Conservation (phyloP, 352 stramenopile genomes). For the Pythium catenulatum region DNA sequence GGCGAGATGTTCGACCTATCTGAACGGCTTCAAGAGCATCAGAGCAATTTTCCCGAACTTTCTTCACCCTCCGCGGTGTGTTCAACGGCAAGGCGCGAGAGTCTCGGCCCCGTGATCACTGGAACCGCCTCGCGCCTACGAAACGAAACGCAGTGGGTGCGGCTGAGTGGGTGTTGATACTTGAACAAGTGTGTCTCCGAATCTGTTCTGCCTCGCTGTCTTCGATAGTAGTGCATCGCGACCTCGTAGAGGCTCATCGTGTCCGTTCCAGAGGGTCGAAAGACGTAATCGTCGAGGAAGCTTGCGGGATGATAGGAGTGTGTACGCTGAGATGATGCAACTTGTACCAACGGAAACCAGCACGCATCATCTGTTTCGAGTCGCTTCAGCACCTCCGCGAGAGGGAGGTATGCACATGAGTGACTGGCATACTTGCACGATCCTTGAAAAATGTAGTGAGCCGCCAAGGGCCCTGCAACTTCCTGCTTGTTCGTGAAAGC, state of each 20-base stretch:
- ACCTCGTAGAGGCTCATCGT: neutral
- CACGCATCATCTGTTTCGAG: neutral
- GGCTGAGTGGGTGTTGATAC: neutral
- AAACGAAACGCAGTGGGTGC: neutral
- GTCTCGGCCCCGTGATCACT: neutral
- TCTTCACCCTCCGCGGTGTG: neutral
- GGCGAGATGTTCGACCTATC: neutral
- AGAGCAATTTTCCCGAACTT: neutral
- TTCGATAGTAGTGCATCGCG: neutral
- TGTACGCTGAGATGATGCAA: neutral
- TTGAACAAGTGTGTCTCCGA: neutral
- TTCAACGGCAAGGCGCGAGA: neutral
- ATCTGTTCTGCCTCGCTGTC: neutral
- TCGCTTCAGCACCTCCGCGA: neutral
- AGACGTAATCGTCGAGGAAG: constrained; percentile 13
- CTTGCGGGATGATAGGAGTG: too few species aligned
- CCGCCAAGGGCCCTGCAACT: constrained; percentile 28
- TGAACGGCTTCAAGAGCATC: constrained; percentile 9
- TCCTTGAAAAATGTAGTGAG: constrained; percentile 4
- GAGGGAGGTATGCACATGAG: neutral
- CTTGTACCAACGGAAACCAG: neutral
- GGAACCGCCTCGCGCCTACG: neutral
- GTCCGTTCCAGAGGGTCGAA: neutral
- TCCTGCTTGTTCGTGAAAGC: constrained; percentile 49
- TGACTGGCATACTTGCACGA: constrained; percentile 32